phyloP scores from a whole-genome alignment of 2,329 filamentous ascomycete species.

The Nemania abortiva region DNA sequence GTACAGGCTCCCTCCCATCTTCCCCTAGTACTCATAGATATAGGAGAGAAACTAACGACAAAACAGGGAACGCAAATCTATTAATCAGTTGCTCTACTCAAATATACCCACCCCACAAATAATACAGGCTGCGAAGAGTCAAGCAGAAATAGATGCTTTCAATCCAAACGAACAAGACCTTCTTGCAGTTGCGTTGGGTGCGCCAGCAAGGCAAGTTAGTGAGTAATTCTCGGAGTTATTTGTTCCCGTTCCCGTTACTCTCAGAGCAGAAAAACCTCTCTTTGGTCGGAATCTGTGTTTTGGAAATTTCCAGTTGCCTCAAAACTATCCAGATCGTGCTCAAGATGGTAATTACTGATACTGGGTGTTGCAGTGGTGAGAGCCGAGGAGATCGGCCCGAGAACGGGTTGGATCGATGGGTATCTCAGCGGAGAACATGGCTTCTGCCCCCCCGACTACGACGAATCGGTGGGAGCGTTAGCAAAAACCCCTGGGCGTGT shows the following conservation, averaged over 20 bases:
- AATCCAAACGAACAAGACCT: slow-evolving; percentile 62
- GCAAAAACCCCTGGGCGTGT: slow-evolving; percentile 63
- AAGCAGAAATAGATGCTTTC: slow-evolving; percentile 59
- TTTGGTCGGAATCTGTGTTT: background rate
- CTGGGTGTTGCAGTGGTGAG: slow-evolving; percentile 52
- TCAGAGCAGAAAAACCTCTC: background rate
- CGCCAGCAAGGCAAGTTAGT: slow-evolving; percentile 65
- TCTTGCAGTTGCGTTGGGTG: slow-evolving; percentile 64
- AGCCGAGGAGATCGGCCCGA: slow-evolving; percentile 64
- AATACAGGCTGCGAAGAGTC: slow-evolving; percentile 55
- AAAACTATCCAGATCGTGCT: background rate
- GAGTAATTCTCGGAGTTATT: background rate
- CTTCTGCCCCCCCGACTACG: slow-evolving; percentile 64
- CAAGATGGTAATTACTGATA: background rate
- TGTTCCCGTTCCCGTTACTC: background rate
- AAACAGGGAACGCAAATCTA: slow-evolving; percentile 58
- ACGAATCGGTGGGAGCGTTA: slow-evolving; percentile 61
- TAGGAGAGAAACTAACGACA: slow-evolving; percentile 13
- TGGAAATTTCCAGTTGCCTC: background rate
- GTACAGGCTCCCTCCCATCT: slow-evolving; percentile 41
- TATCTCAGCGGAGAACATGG: slow-evolving; percentile 65
- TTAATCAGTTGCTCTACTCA: slow-evolving; percentile 62
- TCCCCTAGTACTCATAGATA: background rate
- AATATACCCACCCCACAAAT: slow-evolving; percentile 58
- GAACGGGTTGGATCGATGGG: slow-evolving; percentile 65